Evolutionary conservation across 2,329 filamentous ascomycete species (phyloP), one percentile per base, ranked within the genome.

Genomic region (Chaetomium olivaceum): DNA sequence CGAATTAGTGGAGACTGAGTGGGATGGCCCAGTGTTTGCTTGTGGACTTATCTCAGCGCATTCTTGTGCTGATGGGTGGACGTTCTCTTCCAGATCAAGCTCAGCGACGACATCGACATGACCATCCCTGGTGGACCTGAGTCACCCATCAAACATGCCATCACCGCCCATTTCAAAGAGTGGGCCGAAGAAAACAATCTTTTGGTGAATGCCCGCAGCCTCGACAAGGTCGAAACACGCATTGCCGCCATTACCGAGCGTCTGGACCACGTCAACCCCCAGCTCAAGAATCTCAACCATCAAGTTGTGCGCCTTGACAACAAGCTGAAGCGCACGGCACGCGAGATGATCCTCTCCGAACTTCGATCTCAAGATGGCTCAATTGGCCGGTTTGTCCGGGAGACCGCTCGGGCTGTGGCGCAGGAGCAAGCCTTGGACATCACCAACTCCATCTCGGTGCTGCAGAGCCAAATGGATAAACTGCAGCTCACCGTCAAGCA

Each of bases 1-100:
- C n/a, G n/a, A n/a, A n/a, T n/a, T n/a, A n/a, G 60, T 56, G 50
- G 23, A 21, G 51, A 46, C 60, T 56, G 58, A 11, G 33, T 57
- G n/a, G 54, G 33, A 31, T 19, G 58, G 43, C 3, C 14, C 7
- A 29, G 36, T 58, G 19, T 12, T 57, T 11, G 2, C 21, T 33
- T 33, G 21, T 16, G 29, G 58, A 60, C 46, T 60, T 60, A 51
- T 23, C 58, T 60, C 58, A 51, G 58, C 21, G 9, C 27, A 29
- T 33, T 39, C 14, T 16, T 36, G 19, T 60, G 29, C 58, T 60
- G 58, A 51, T n/a, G 58, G 58, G 23, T 43, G 36, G 36, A 46
- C 19, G 16, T 48, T 29, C 27, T 25, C 11, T 51, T 51, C 27
- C 27, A 27, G 48, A 7, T 9, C 48, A 51, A 51, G 21, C 21